phyloP scores from a whole-genome alignment of 371 early-diverging fungal genomes.

The Mortierella sp. region DNA sequence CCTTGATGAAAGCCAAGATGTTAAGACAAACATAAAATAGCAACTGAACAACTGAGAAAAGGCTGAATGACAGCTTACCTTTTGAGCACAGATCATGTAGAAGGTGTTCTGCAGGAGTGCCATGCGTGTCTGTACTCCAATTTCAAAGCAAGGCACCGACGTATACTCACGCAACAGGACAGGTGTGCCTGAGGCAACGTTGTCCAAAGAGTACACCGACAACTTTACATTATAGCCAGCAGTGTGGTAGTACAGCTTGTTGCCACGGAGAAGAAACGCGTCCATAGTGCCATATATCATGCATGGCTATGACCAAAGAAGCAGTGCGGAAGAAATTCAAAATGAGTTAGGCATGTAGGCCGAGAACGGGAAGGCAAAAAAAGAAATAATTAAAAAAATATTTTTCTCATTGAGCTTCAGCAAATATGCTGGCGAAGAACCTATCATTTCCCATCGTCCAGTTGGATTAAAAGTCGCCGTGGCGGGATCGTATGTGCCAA shows the following conservation, averaged over 20 bases:
- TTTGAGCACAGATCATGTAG: not conserved
- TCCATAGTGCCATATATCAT: not conserved
- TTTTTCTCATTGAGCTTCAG: no score
- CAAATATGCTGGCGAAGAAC: not conserved
- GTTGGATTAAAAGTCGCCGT: not conserved
- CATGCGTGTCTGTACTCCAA: not conserved
- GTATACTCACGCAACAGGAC: not conserved
- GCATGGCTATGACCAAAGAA: not conserved
- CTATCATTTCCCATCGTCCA: not conserved
- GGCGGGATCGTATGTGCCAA: not conserved
- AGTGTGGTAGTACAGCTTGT: not conserved
- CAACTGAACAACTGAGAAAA: not conserved
- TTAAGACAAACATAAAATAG: not conserved
- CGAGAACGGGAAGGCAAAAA: not conserved
- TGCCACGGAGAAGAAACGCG: not conserved
- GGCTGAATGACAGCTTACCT: not conserved
- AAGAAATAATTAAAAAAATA: not conserved
- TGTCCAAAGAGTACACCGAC: not conserved
- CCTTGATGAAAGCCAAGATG: not conserved
- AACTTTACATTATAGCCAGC: not conserved
- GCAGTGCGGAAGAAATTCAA: not conserved
- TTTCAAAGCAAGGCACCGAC: not conserved
- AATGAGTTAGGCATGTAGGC: not conserved
- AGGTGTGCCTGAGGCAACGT: not conserved
- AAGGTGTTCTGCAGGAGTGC: not conserved